phyloP scores from a whole-genome alignment of 345 rosid species.

The Eucalyptus cloeziana region DNA sequence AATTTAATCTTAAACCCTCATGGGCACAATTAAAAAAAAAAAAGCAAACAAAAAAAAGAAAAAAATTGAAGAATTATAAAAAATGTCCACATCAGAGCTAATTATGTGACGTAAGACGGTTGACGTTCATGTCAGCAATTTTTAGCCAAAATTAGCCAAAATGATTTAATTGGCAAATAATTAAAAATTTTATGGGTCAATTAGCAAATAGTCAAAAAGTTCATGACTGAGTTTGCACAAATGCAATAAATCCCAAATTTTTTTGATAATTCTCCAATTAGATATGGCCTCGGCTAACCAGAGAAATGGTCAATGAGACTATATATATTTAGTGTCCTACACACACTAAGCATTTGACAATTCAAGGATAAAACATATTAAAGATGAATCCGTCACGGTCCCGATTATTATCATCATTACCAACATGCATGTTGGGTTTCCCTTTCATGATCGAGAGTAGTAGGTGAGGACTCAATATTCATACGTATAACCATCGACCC shows the following conservation, averaged over 20 bases:
- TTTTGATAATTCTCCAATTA: too few species aligned
- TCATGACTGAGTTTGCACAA: too few species aligned
- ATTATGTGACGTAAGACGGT: accelerated
- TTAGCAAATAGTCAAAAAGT: too few species aligned
- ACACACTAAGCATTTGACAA: neutral
- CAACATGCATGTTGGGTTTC: neutral
- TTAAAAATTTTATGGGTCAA: too few species aligned
- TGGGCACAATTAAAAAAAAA: too few species aligned
- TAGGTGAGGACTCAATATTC: neutral
- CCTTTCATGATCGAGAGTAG: neutral
- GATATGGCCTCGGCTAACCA: accelerated
- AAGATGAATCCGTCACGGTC: neutral
- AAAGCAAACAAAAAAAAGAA: accelerated
- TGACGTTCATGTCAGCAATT: accelerated
- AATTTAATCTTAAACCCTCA: too few species aligned
- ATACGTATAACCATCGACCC: neutral
- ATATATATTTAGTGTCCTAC: neutral
- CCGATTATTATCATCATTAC: neutral
- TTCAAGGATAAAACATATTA: neutral
- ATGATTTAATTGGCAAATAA: too few species aligned
- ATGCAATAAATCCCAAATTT: too few species aligned
- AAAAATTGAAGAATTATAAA: too few species aligned
- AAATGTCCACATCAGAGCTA: accelerated
- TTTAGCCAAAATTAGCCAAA: too few species aligned
- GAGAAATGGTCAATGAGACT: neutral